These are phyloP conservation scores for Acanthochlamys bracteata DNA, from an alignment of 106 monocot species.

Conservation along the genomic window DNA sequence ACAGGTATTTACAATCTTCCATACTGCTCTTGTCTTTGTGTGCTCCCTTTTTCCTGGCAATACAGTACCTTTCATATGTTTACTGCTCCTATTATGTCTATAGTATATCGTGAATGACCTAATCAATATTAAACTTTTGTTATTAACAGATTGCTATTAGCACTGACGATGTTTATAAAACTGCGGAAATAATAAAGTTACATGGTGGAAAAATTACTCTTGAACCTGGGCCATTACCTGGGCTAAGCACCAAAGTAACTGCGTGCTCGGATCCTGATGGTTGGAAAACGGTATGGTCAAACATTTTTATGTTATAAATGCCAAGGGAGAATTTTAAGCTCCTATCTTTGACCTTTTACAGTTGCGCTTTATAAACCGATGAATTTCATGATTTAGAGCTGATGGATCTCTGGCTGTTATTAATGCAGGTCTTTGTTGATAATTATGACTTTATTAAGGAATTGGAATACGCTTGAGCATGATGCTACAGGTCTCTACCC, in stretches of 20 bases:
- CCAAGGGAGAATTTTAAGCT: too few relatives aligned
- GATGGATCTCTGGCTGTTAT: background rate
- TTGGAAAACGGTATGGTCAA: constrained; percentile 86
- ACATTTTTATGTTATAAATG: too few relatives aligned
- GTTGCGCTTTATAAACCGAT: too few relatives aligned
- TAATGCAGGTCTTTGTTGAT: constrained; percentile 77
- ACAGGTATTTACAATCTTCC: constrained; percentile 40
- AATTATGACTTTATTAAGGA: constrained; percentile 74
- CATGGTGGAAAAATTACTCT: constrained; percentile 77
- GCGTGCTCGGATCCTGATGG: constrained; percentile 95
- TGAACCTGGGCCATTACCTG: constrained; percentile 96
- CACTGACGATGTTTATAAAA: constrained; percentile 95
- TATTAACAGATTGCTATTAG: constrained; percentile 75
- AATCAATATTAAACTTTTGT: background rate
- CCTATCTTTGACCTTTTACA: too few relatives aligned
- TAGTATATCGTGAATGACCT: too few relatives aligned
- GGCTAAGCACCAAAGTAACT: constrained; percentile 92
- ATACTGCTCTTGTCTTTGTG: too few relatives aligned
- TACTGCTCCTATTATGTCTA: background rate
- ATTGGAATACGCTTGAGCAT: constrained; percentile 33
- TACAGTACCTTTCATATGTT: background rate
- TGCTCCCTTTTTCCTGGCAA: too few relatives aligned
- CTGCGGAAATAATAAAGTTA: constrained; percentile 75
- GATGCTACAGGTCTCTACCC: background rate
- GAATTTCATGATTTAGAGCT: background rate